Conservation (phyloP, 768 basidiomycete species). For the Xanthoconium stramineum region DNA sequence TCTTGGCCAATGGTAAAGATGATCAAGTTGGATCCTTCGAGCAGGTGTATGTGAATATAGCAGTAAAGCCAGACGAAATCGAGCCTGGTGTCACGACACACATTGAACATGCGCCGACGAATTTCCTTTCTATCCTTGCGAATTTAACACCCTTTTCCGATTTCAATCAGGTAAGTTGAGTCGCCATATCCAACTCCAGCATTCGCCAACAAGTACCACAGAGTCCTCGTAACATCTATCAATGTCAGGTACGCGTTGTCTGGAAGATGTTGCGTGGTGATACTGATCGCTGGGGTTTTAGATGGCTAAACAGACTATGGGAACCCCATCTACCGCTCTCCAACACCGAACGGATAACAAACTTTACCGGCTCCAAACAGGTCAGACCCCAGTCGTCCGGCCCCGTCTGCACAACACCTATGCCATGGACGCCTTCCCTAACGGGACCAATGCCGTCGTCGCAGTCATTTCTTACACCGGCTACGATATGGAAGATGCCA, state of each 20-base stretch:
- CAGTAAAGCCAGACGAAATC: conserved; percentile 85
- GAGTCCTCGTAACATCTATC: conserved; percentile 90
- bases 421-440: conserved; percentile 98
- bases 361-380: conserved; percentile 91
- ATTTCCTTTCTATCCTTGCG: conserved; percentile 93
- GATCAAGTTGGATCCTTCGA: conserved; percentile 97
- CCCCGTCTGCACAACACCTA: conserved; percentile 90
- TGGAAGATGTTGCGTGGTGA: neutral
- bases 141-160: conserved; percentile 99
- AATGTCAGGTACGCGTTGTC: conserved; percentile 68
- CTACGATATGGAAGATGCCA: conserved; percentile 99
- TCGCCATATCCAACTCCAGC: neutral
- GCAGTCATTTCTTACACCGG: conserved; percentile 99
- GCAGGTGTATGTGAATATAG: conserved; percentile 99
- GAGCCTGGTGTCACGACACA: conserved; percentile 76
- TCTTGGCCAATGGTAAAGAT: conserved; percentile 75
- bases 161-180: conserved; percentile 83
- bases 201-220: conserved; percentile 26
- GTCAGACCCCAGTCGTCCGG: conserved; percentile 93
- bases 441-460: conserved; percentile 96
- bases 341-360: conserved; percentile 97
- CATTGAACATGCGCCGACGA: conserved; percentile 91
- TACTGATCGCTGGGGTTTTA: conserved; percentile 34
- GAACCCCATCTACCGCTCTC: conserved; percentile 91
- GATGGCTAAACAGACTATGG: conserved; percentile 99